These are phyloP conservation scores for Cyclotella baltica DNA, from an alignment of 108 stramenopile species.

Conservation along the genomic window DNA sequence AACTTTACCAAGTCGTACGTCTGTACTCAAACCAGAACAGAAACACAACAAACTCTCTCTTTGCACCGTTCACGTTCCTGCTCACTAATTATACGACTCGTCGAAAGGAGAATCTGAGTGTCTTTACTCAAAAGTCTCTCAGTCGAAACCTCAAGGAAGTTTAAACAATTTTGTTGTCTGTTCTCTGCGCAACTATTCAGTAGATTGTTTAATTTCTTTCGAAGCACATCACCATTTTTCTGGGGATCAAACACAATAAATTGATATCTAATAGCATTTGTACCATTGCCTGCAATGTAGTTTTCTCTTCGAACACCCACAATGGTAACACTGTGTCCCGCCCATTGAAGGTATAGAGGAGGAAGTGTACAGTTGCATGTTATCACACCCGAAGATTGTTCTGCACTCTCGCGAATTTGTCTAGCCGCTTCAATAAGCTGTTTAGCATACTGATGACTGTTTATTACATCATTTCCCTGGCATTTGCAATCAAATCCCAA, in stretches of 20 bases:
- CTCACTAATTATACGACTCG: slow-evolving; percentile 17
- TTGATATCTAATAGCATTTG: slow-evolving; percentile 14
- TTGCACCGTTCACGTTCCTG: slow-evolving; percentile 33
- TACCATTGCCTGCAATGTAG: not conserved
- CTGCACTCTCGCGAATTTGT: slow-evolving; percentile 2
- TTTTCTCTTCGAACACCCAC: slow-evolving; percentile 60
- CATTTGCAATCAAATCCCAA: slow-evolving; percentile 33
- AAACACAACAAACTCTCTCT: slow-evolving; percentile 27
- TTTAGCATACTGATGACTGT: slow-evolving; percentile 32
- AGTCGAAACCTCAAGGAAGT: slow-evolving; percentile 32
- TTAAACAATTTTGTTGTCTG: slow-evolving; percentile 16
- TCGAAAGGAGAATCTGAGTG: slow-evolving; percentile 44
- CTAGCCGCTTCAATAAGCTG: slow-evolving; percentile 26
- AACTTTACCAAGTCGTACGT: no score
- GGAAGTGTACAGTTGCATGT: slow-evolving; percentile 38
- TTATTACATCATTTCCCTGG: slow-evolving; percentile 1
- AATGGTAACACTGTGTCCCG: slow-evolving; percentile 86
- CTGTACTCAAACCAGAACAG: no score
- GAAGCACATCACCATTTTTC: slow-evolving; percentile 36
- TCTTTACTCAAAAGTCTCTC: slow-evolving; percentile 37
- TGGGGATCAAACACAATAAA: slow-evolving; percentile 75
- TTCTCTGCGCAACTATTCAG: not conserved
- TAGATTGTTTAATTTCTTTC: slow-evolving; percentile 8
- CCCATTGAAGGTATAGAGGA: slow-evolving; percentile 87
- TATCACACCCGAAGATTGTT: not conserved